phyloP scores from a whole-genome alignment of 768 basidiomycete species.

The Termitomyces sp. region DNA sequence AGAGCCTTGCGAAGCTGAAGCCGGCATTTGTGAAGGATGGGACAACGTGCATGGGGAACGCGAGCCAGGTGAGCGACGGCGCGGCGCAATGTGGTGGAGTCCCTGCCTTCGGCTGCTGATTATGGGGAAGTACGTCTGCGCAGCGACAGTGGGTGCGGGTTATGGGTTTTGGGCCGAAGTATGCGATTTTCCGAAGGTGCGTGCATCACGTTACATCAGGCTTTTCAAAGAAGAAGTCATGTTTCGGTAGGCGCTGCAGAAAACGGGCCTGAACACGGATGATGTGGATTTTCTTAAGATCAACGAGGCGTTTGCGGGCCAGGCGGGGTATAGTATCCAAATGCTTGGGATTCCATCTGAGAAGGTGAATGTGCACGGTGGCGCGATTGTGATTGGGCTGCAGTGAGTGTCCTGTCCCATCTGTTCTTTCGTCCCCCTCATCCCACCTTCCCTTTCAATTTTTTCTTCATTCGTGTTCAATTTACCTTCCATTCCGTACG shows the following conservation, averaged over 20 bases:
- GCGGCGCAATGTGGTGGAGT: conserved; percentile 81
- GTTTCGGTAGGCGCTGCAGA: conserved; percentile 41
- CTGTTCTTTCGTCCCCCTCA: too few relatives aligned
- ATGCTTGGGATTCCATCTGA: conserved; percentile 65
- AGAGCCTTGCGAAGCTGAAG: conserved; percentile 84
- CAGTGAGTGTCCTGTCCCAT: conserved; percentile 63
- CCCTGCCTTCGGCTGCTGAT: conserved; percentile 82
- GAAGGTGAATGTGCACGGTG: conserved; percentile 86
- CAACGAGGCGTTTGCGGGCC: conserved; percentile 88
- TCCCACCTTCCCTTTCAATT: too few relatives aligned
- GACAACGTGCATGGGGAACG: conserved; percentile 78
- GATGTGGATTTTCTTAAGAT: conserved; percentile 92
- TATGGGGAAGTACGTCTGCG: conserved; percentile 78
- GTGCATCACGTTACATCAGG: too few relatives aligned
- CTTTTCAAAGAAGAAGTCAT: too few relatives aligned
- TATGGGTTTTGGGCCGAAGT: conserved; percentile 92
- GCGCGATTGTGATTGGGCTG: conserved; percentile 88
- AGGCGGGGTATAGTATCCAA: conserved; percentile 72
- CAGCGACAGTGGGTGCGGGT: conserved; percentile 68
- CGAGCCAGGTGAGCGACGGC: conserved; percentile 89
- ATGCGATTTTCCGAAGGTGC: conserved; percentile 71
- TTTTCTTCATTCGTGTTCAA: too few relatives aligned
- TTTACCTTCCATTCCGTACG: too few relatives aligned
- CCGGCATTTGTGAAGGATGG: conserved; percentile 78
- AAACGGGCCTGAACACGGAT: conserved; percentile 56